Percentiles rank a stretch among this genome's conserved stretches.
Evolutionary conservation across 306 rosid genomes (phyloP).

Genomic region (Sicyos baderoa): DNA sequence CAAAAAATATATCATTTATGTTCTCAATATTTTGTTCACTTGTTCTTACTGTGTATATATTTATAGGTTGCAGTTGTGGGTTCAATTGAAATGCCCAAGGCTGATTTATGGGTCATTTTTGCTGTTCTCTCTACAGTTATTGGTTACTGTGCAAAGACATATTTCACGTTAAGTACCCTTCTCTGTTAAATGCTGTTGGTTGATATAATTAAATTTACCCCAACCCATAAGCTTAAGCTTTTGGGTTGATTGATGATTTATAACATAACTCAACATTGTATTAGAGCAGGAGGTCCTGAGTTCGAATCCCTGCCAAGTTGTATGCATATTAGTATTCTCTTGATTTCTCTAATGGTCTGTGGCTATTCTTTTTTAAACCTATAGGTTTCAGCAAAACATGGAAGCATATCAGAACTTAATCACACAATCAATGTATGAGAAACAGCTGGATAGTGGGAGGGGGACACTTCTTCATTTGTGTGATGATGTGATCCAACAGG

Average conservation of each 20-base stretch:
- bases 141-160: slow-evolving; percentile 86
- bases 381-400: slow-evolving; percentile 81
- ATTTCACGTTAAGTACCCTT: slow-evolving; percentile 68
- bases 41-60: slow-evolving; percentile 19
- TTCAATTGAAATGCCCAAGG: slow-evolving; percentile 74
- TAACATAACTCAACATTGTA: no score
- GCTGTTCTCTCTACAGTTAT: slow-evolving; percentile 73
- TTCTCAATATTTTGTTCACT: slow-evolving; percentile 21
- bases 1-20: slow-evolving; percentile 12
- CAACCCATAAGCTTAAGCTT: no score
- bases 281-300: no score
- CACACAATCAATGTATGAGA: slow-evolving; percentile 92
- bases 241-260: no score
- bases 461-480: slow-evolving; percentile 98
- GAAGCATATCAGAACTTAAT: slow-evolving; percentile 86
- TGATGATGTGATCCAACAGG: slow-evolving; percentile 96
- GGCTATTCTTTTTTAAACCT: slow-evolving; percentile 18
- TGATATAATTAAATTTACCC: no score
- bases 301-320: no score
- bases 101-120: slow-evolving; percentile 73
- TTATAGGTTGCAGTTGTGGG: slow-evolving; percentile 76
- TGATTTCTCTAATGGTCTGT: background rate
- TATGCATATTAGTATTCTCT: background rate
- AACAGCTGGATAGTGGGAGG: slow-evolving; percentile 91
- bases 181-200: background rate